Conservation (phyloP, 495 filamentous ascomycete species). For the Neurospora terricola region DNA sequence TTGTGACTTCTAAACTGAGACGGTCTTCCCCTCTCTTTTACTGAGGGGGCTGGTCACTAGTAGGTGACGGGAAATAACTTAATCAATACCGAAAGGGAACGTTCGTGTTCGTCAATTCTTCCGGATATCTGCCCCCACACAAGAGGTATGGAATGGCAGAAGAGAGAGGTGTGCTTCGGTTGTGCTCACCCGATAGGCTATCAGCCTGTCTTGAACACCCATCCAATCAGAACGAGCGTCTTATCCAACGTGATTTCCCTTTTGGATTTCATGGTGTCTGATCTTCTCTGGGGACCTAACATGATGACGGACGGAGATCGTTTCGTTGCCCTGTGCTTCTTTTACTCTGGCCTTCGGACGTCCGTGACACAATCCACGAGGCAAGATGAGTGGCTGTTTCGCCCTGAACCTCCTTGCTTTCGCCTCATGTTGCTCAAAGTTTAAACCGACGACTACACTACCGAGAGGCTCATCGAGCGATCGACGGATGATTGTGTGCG, state of each 20-base stretch:
- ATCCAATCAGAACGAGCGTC: background rate
- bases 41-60: background rate
- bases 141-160: background rate
- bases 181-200: background rate
- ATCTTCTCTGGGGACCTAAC: background rate
- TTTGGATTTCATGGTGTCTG: background rate
- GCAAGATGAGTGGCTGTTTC: background rate
- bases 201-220: background rate
- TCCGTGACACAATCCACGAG: background rate
- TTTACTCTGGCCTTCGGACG: background rate
- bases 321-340: background rate
- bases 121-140: background rate
- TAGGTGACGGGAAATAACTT: background rate
- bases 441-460: background rate
- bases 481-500: background rate
- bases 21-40: background rate
- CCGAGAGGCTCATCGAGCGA: background rate
- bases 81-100: background rate
- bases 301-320: background rate
- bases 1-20: background rate
- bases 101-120: background rate
- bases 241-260: background rate
- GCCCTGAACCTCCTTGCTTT: background rate
- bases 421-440: background rate
- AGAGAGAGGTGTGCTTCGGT: background rate